Evolutionary conservation across 2,329 filamentous ascomycete species (phyloP).

Genomic region (Trichoderma gracile): DNA sequence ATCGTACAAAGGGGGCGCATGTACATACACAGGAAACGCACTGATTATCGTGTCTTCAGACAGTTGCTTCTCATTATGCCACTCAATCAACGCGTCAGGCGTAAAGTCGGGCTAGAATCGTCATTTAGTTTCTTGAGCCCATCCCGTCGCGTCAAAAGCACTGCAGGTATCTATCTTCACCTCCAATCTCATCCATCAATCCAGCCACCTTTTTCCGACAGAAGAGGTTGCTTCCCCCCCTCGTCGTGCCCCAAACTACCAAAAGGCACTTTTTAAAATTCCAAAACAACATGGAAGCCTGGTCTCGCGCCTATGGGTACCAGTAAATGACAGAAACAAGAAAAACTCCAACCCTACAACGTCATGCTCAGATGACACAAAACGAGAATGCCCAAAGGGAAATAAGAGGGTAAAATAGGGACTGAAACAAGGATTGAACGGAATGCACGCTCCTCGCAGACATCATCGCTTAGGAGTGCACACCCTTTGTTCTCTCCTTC

Average conservation of each 20-base stretch:
- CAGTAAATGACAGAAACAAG: constrained; percentile 10
- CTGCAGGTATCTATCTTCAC: not conserved
- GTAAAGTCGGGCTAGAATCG: no score
- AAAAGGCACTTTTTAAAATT: not conserved
- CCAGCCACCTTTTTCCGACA: not conserved
- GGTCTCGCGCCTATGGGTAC: constrained; percentile 11
- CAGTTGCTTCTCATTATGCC: no score
- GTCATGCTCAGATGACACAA: constrained; percentile 17
- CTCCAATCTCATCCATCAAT: not conserved
- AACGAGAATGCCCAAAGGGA: not conserved
- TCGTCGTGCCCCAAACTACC: not conserved
- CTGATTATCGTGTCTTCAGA: no score
- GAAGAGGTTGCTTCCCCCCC: not conserved
- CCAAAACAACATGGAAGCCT: not conserved
- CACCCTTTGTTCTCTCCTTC: constrained; percentile 60
- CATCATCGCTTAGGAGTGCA: constrained; percentile 40
- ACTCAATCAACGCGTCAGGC: no score
- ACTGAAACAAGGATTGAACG: not conserved
- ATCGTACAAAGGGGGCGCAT: no score
- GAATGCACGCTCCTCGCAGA: not conserved
- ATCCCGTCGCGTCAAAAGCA: not conserved
- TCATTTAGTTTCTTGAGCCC: not conserved
- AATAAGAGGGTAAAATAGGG: not conserved
- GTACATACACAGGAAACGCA: no score
- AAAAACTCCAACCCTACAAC: constrained; percentile 18